phyloP scores from a whole-genome alignment of 1,139 yeast genomes.

The Geotrichum fermentans region DNA sequence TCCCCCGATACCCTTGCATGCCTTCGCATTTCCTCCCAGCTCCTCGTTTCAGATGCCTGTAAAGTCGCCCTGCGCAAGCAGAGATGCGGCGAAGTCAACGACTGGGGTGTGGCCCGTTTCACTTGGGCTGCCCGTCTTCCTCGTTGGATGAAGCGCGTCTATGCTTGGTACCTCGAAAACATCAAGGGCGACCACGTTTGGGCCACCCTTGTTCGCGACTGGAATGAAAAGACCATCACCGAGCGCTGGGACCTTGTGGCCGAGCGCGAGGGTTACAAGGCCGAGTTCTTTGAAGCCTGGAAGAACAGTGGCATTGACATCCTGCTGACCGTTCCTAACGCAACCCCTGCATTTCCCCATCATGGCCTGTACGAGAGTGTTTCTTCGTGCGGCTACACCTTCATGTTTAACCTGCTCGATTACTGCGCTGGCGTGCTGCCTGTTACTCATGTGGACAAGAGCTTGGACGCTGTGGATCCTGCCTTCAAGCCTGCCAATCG shows the following conservation, averaged over 20 bases:
- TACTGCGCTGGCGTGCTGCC: slow-evolving; percentile 57
- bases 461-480: slow-evolving; percentile 39
- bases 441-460: slow-evolving; percentile 51
- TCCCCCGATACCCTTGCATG: slow-evolving; percentile 45
- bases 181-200: slow-evolving; percentile 38
- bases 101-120: slow-evolving; percentile 38
- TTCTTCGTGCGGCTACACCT: slow-evolving; percentile 49
- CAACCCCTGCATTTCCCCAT: slow-evolving; percentile 42
- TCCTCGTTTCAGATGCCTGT: slow-evolving; percentile 38
- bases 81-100: slow-evolving; percentile 37
- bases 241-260: slow-evolving; percentile 40
- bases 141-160: slow-evolving; percentile 35
- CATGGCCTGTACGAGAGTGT: slow-evolving; percentile 38
- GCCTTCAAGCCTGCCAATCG: slow-evolving; percentile 39
- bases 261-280: slow-evolving; percentile 41
- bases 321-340: slow-evolving; percentile 40
- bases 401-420: slow-evolving; percentile 56
- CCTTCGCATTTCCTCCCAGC: slow-evolving; percentile 40
- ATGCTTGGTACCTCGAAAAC: slow-evolving; percentile 38
- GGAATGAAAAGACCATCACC: slow-evolving; percentile 37
- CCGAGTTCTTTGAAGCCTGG: slow-evolving; percentile 39
- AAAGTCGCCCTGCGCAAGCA: slow-evolving; percentile 35
- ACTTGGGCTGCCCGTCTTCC: slow-evolving; percentile 38
- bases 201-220: slow-evolving; percentile 41
- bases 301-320: slow-evolving; percentile 38